Evolutionary conservation across 495 filamentous ascomycete species (phyloP).

Genomic region (Hypoxylon perforatum): DNA sequence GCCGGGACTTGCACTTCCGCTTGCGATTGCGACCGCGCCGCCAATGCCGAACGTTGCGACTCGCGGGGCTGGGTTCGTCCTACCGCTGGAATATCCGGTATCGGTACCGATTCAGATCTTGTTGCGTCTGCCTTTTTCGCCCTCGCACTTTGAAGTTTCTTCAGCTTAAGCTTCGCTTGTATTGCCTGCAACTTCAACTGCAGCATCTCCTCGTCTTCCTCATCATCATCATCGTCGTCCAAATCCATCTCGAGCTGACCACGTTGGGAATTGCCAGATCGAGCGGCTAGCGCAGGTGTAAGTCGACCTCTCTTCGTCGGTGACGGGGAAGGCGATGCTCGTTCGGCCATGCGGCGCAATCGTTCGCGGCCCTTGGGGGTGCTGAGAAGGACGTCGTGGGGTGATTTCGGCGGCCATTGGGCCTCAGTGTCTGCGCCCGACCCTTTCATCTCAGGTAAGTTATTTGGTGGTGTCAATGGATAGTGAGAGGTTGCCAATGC

Average conservation of each 20-base stretch:
- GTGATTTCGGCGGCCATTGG: conserved; percentile 89
- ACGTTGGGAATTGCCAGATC: conserved; percentile 34
- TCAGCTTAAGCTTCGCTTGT: conserved; percentile 87
- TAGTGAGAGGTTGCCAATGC: conserved; percentile 2
- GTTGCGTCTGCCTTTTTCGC: conserved; percentile 49
- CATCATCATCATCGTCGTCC: conserved; percentile 68
- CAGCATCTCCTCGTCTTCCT: conserved; percentile 91
- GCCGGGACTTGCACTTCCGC: conserved; percentile 78
- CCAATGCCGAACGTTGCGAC: conserved; percentile 26
- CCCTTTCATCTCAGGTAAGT: conserved; percentile 31
- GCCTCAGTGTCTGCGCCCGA: conserved; percentile 51
- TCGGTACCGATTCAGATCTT: conserved; percentile 33
- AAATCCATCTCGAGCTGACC: conserved; percentile 52
- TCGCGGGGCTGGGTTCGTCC: conserved; percentile 40
- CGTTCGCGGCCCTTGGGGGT: conserved; percentile 82
- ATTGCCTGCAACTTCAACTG: conserved; percentile 86
- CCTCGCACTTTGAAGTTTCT: conserved; percentile 77
- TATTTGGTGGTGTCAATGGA: conserved; percentile 9
- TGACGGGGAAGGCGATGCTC: conserved; percentile 72
- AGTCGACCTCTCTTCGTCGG: conserved; percentile 55
- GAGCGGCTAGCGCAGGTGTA: conserved; percentile 3
- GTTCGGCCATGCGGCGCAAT: conserved; percentile 71
- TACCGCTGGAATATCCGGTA: conserved; percentile 26
- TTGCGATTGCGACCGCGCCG: conserved; percentile 50
- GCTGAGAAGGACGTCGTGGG: conserved; percentile 82